phyloP scores from a whole-genome alignment of 139 green algal species.

The Chlorella sp. region DNA sequence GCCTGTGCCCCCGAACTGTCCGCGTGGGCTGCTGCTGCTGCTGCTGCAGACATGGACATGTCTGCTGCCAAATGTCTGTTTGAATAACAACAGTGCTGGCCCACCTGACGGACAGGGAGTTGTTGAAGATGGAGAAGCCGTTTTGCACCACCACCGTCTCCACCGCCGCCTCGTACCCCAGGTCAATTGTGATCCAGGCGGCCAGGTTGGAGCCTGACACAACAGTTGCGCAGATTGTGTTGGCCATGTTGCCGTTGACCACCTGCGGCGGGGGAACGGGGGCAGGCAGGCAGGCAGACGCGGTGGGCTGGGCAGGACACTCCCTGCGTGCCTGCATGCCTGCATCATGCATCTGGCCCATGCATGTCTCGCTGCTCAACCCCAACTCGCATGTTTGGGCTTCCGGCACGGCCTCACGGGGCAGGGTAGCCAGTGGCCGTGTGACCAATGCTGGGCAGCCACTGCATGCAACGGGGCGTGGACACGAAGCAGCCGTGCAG shows the following conservation, averaged over 20 bases:
- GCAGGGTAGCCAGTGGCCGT: no score
- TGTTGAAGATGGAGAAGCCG: constrained; percentile 21
- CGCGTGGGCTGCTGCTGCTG: neutral
- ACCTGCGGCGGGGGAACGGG: neutral
- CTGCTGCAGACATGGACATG: no score
- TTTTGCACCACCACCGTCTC: constrained; percentile 37
- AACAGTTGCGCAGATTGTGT: constrained; percentile 4
- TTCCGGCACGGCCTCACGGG: no score
- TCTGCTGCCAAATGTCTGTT: no score
- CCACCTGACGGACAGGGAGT: constrained; percentile 29
- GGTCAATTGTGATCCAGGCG: constrained; percentile 39
- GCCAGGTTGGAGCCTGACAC: constrained; percentile 18
- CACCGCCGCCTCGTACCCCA: constrained; percentile 34
- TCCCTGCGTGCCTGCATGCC: neutral
- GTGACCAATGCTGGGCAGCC: no score
- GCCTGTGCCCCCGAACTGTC: no score
- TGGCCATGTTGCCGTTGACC: constrained; percentile 30
- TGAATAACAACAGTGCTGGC: neutral
- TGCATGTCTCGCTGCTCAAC: neutral
- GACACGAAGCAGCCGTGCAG: no score
- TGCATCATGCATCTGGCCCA: no score
- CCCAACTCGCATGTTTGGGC: no score
- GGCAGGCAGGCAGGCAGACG: neutral
- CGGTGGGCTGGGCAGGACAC: neutral
- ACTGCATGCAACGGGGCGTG: no score